Evolutionary conservation across 768 basidiomycete species (phyloP), one percentile per base, ranked within the genome.

Genomic region (Serpula lacrymans): DNA sequence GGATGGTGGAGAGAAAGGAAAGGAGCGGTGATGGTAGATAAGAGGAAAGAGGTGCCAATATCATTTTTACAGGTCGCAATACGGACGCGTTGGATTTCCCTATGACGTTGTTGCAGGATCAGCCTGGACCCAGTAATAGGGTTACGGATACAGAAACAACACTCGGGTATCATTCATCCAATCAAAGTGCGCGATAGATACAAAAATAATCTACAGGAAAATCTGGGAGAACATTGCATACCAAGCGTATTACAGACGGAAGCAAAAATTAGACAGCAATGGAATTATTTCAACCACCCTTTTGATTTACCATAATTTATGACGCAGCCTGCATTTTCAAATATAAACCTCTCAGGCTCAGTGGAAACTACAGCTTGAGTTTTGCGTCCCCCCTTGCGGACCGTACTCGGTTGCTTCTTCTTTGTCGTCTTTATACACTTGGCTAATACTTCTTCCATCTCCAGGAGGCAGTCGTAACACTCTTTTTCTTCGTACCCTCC

Each of bases 381-480:
- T 54, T 66, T 73, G 42, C 68, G 59, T 44, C 63, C 50, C 7
- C 64, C 64, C 41, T 54, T 64, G 34, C 44, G 48, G 25, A 46
- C 45, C n/a, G n/a, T n/a, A n/a, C n/a, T n/a, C n/a, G n/a, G n/a
- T n/a, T n/a, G 48, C 11, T 50, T 39, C 45, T 62, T 68, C 37
- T 54, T 57, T 30, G 65, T 50, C 6, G 60, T 61, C 14, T 66
- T 53, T 30, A 87, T 58, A 42, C 70, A 68, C 17, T 65, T 55
- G 2, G 68, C 67, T 9, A 90, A 60, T 62, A 83, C 65, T 24
- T 53, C 60, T 52, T 89, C 84, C 44, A 87, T 67, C 52, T 87
- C 82, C 14, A 77, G 47, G 31, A 90, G 70, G 51, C 78, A 80
- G 35, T 79, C 72, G 47, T 85, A 83, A 55, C 85, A 88, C 37